Conservation (phyloP, 177 flowering plant genomes). For the Vitis hybrid region DNA sequence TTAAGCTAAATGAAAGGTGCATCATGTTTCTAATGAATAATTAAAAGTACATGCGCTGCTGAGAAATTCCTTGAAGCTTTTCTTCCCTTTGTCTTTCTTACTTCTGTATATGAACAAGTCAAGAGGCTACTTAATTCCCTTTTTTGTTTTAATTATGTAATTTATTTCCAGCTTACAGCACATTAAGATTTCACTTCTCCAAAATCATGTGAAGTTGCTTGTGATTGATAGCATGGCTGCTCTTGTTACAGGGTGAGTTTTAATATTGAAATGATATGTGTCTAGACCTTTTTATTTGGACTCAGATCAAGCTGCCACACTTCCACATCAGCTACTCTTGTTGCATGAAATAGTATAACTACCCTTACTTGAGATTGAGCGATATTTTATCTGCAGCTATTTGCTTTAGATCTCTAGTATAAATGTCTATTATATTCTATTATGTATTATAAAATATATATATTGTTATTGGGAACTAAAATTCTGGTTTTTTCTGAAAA, state of each 20-base stretch:
- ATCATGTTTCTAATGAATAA: not conserved
- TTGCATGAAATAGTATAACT: not conserved
- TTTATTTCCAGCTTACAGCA: constrained; percentile 61
- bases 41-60: not conserved
- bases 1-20: not conserved
- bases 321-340: not conserved
- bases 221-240: constrained; percentile 91
- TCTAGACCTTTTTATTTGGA: not conserved
- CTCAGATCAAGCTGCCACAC: not conserved
- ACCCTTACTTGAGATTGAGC: not conserved
- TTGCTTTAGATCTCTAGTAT: not conserved
- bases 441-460: too few species aligned
- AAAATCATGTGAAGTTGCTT: constrained; percentile 73
- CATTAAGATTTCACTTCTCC: constrained; percentile 67
- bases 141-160: constrained; percentile 5
- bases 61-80: not conserved
- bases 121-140: not conserved
- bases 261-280: constrained; percentile 1
- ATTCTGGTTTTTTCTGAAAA: too few species aligned
- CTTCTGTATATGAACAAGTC: not conserved
- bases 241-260: constrained; percentile 60
- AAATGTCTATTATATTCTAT: too few species aligned
- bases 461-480: too few species aligned
- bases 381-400: not conserved
- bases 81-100: constrained; percentile 2